Percentiles rank a stretch among this genome's conserved stretches.
Evolutionary conservation across 1,284 basidiomycete genomes (phyloP).

Genomic region (Schizophyllum commune): DNA sequence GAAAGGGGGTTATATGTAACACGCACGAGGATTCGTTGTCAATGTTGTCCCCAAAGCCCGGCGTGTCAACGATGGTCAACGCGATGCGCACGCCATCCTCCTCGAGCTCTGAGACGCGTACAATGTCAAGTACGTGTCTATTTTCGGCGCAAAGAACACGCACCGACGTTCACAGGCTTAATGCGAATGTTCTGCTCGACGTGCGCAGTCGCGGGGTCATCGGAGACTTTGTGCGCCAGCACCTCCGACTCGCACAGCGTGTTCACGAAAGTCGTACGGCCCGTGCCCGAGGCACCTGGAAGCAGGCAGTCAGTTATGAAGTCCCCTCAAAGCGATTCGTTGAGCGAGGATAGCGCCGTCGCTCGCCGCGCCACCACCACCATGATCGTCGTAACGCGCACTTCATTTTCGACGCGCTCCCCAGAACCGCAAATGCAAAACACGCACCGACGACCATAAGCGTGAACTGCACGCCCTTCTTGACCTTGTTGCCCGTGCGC

Average conservation of each 20-base stretch:
- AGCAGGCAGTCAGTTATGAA: background rate
- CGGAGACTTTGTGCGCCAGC: slow-evolving; percentile 77
- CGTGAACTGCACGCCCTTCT: slow-evolving; percentile 92
- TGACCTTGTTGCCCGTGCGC: slow-evolving; percentile 90
- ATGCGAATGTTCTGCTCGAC: slow-evolving; percentile 93
- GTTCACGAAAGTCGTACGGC: slow-evolving; percentile 97
- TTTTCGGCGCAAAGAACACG: slow-evolving; percentile 24
- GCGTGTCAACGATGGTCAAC: slow-evolving; percentile 97
- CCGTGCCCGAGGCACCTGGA: slow-evolving; percentile 89
- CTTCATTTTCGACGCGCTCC: background rate
- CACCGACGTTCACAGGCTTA: slow-evolving; percentile 92
- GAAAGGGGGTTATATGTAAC: slow-evolving; percentile 1
- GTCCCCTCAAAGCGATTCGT: slow-evolving; percentile 14
- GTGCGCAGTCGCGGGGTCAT: slow-evolving; percentile 86
- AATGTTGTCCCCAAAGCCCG: slow-evolving; percentile 98
- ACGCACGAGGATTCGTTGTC: slow-evolving; percentile 96
- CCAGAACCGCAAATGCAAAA: background rate
- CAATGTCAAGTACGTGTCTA: background rate
- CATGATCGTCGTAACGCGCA: background rate
- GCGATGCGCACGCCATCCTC: slow-evolving; percentile 98
- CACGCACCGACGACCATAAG: slow-evolving; percentile 87
- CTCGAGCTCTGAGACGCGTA: slow-evolving; percentile 70
- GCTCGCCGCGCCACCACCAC: too few relatives aligned
- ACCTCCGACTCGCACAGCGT: slow-evolving; percentile 94
- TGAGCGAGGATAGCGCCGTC: slow-evolving; percentile 9